Base-by-base conservation (phyloP, 1,284 basidiomycete genomes). In the Polyporus tsugae region DNA sequence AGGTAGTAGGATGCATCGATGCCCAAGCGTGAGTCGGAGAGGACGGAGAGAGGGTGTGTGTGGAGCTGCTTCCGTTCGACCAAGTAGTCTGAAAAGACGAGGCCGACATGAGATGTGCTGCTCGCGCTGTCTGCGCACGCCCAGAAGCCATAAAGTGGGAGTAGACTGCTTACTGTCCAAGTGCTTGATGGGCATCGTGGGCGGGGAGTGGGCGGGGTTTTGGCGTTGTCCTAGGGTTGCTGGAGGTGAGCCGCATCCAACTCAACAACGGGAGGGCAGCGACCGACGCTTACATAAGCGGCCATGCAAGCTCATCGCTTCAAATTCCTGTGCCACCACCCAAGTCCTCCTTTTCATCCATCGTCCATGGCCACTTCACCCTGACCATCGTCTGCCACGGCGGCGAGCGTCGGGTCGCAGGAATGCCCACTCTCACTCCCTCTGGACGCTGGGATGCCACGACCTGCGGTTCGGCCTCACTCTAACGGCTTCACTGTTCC, bases 1-100 rank as follows among this genome's bases (percentile, higher is more conserved):
- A 99, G 87, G 82, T 99, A 99, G 81, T 94, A 91, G 17, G 94
- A 91, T 7, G 96, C 95, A 86, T 99, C 98, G 79, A 99, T 99
- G 60, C 97, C 97, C 36, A 99, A 91, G 63, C 98, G 93, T 64
- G 97, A 95, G 80, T 98, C 95, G 60, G 94, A 89, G 64, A 99
- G 87, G 6, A 93, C 89, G 69, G 88, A 90, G 65, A 99, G 88
- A 35, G 95, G 91, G 64, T 93, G 90, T 60, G 91, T 92, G 81
- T 95, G 91, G 70, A 94, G 81, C 76, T 97, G 92, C 82, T 96
- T 95, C 79, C 94, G 91, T 83, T 97, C 95, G 39, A 87, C 81
- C 74, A 98, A 86, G 79, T 95, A 95, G 79, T 87, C 95, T 97
- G 80, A 41, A 62, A 62, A 64, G 59, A 52, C 25, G 53, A 38